Evolutionary conservation across 495 filamentous ascomycete genomes (phyloP), one percentile per base, ranked within the genome.

Genomic region (Cercophora scortea): DNA sequence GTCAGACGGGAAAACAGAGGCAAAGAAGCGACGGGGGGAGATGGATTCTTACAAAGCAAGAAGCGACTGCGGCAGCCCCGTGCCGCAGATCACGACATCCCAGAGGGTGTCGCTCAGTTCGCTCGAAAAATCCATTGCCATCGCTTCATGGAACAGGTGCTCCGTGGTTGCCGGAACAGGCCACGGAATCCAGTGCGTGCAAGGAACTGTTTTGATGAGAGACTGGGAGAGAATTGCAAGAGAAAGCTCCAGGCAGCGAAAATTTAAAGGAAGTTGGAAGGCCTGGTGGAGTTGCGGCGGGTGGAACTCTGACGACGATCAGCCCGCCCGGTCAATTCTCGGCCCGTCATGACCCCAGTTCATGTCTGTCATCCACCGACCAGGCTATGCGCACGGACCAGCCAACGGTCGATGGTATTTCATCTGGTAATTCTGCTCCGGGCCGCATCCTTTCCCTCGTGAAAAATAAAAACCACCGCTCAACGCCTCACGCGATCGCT

Each of bases 1-100:
- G 78, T 88, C 80, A 87, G 84, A 76, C 57, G 62, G 62, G 51
- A 32, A 56, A 59, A 43, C 39, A 35, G 47, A 49, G 50, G 42
- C 19, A 50, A 43, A 33, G n/a, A 5, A 25, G 25, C 2, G 25
- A 25, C 13, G 13, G 47, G 25, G 39, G 32, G 32, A 15, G 16
- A 33, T 54, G 45, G 45, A 47, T 70, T 74, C 87, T 77, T 80
- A 98, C 93, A 96, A 75, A 55, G 93, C 92, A 57, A 98, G 80
- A 49, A 98, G 83, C 42, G 91, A 96, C 67, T 96, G 88, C 58
- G 83, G 79, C 56, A 97, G 67, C 45, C 90, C 93, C 47, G 93
- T 98, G 56, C 94, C 94, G 55, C 82, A 79, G 56, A 98, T 89
- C 51, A 93, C 75, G 59, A 94, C 83, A 73, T 98, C 93, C 94